Evolutionary conservation across 345 rosid species (phyloP), one percentile per base, ranked within the genome.

Genomic region (Linum lewisii): DNA sequence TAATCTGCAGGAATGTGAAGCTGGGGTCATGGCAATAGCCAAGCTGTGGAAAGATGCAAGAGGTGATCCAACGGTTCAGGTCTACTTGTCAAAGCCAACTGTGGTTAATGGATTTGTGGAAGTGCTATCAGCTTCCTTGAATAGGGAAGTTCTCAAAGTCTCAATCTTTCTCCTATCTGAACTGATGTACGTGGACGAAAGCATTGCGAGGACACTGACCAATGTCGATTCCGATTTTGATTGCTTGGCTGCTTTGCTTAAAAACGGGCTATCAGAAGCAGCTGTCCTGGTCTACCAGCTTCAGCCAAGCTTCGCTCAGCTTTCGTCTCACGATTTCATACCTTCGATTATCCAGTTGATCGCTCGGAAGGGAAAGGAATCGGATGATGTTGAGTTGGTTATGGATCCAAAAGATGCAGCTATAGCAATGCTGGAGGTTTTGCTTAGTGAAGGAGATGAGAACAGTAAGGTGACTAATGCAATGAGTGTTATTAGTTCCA

Each of bases 251-350:
- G 74, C 74, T 58, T 65, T 85, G 62, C 68, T 82, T 8, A 82
- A 82, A 69, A 85, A 82, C 24, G 91, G 91, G 20, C 75, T 82
- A 19, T 69, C 66, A 2, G 91, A 85, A 72, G 78, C 87, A 61
- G 82, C 75, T 5, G 79, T 80, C 51, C 82, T 82, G 22, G 72
- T 82, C 52, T 72, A 67, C 82, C 87, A 77, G 58, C 72, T 80
- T 56, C 62, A 74, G 70, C 87, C 87, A 22, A 59, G 78, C 26
- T 78, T 67, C 52, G 54, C 78, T 52, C 84, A 72, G 68, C 81
- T 85, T 56, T 79, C 85, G 19, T 69, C 59, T 4, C 82, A 85
- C 52, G 77, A 72, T 45, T 66, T 82, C 29, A 67, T 82, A 63
- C 84, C 87, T 23, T 75, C 82, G 34, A 80, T 85, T 47, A 52